phyloP scores from a whole-genome alignment of 257 asterid genomes.

The Forsythia suspensa region DNA sequence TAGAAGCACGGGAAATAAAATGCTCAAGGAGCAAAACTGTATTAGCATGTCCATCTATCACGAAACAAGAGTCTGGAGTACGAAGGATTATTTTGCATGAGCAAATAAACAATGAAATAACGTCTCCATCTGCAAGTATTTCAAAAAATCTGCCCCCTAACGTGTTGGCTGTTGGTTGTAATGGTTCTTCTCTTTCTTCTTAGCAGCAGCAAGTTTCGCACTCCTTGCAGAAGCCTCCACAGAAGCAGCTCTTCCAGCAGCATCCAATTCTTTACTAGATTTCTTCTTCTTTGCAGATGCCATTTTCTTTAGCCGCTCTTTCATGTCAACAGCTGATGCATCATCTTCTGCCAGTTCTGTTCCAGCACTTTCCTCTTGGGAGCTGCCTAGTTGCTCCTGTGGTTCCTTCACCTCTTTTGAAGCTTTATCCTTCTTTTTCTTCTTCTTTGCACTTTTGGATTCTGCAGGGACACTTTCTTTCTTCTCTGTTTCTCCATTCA shows the following conservation, averaged over 20 bases:
- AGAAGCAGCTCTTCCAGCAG: constrained; percentile 84
- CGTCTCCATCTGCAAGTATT: constrained; percentile 20
- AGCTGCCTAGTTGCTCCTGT: constrained; percentile 49
- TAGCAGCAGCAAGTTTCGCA: constrained; percentile 85
- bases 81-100: constrained; percentile 26
- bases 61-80: constrained; percentile 20
- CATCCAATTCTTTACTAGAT: constrained; percentile 77
- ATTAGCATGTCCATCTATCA: constrained; percentile 24
- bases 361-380: constrained; percentile 34
- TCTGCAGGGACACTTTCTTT: constrained; percentile 56
- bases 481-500: constrained; percentile 46
- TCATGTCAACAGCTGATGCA: constrained; percentile 53
- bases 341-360: constrained; percentile 48
- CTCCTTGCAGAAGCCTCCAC: constrained; percentile 88
- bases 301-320: constrained; percentile 74
- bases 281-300: constrained; percentile 80
- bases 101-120: constrained; percentile 22
- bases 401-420: constrained; percentile 70
- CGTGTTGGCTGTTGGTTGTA: constrained; percentile 87
- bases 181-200: constrained; percentile 93
- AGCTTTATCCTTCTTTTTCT: constrained; percentile 70
- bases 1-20: constrained; percentile 20
- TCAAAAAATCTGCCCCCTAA: constrained; percentile 30
- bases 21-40: constrained; percentile 23
- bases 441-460: constrained; percentile 63